Conservation (phyloP, 2,329 filamentous ascomycete species). For the Aspergillus novoparasiticus region DNA sequence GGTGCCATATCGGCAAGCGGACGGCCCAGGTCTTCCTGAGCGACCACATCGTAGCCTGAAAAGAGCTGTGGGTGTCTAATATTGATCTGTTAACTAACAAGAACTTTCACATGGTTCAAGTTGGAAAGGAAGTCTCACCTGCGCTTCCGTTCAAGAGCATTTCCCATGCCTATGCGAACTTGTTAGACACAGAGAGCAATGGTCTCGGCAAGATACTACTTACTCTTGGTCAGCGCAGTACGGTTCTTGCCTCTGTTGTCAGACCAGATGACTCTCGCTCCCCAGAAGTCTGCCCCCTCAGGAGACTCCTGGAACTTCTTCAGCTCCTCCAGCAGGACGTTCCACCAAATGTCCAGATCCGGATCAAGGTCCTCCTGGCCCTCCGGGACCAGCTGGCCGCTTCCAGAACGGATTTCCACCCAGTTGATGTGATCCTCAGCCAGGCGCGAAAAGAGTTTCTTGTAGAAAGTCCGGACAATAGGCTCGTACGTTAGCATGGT, state of each 20-base stretch:
- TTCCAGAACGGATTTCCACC: constrained; percentile 74
- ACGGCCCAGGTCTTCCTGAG: constrained; percentile 79
- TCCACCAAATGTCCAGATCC: constrained; percentile 67
- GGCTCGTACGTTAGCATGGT: constrained; percentile 83
- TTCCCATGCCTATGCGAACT: constrained; percentile 67
- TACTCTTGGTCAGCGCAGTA: constrained; percentile 11
- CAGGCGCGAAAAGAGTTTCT: constrained; percentile 68
- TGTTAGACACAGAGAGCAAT: background rate
- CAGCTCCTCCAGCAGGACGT: constrained; percentile 73
- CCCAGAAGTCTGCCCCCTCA: constrained; percentile 77
- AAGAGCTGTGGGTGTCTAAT: constrained; percentile 66
- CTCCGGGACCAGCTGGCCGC: constrained; percentile 67
- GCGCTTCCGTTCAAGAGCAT: constrained; percentile 79
- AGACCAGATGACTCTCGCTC: constrained; percentile 80
- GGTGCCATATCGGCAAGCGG: constrained; percentile 74
- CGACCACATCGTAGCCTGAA: constrained; percentile 84
- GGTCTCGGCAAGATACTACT: background rate
- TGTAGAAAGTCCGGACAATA: constrained; percentile 75
- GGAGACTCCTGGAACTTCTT: constrained; percentile 69
- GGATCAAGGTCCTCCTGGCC: constrained; percentile 66
- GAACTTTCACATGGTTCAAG: background rate
- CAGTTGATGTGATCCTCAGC: constrained; percentile 78
- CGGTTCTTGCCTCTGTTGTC: constrained; percentile 56
- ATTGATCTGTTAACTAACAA: background rate
- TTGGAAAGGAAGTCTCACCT: constrained; percentile 44